Percentiles rank a stretch among this genome's conserved stretches.
These are phyloP conservation scores for Ceriops zippeliana DNA, from an alignment of 345 rosid genomes.

Conservation along the genomic window DNA sequence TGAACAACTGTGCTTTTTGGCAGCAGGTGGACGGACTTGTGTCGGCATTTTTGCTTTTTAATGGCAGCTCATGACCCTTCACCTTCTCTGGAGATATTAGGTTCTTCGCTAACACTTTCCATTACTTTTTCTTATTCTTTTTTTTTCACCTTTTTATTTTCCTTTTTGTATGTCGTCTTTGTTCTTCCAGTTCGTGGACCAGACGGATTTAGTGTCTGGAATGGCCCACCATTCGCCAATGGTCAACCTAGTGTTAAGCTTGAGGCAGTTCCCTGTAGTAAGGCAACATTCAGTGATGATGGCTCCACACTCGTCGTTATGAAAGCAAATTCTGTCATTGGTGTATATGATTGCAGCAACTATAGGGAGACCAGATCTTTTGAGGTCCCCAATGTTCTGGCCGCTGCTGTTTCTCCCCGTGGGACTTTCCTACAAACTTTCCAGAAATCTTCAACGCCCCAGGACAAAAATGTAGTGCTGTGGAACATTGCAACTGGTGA, in stretches of 20 bases:
- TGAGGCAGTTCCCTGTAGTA: constrained; percentile 58
- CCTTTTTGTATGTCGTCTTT: not conserved
- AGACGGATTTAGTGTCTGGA: constrained; percentile 71
- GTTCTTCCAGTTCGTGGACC: constrained; percentile 62
- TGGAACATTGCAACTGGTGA: constrained; percentile 69
- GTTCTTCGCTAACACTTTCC: constrained; percentile 26
- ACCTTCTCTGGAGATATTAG: constrained; percentile 70
- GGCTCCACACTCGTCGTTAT: constrained; percentile 70
- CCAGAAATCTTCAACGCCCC: constrained; percentile 70
- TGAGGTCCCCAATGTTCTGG: constrained; percentile 49
- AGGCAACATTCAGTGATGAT: constrained; percentile 61
- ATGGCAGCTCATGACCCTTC: constrained; percentile 41
- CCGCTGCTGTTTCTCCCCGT: constrained; percentile 62
- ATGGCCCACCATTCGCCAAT: constrained; percentile 74
- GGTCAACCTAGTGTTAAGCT: constrained; percentile 58
- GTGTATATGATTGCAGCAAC: constrained; percentile 57
- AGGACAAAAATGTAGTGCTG: constrained; percentile 72
- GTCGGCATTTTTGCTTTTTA: not conserved
- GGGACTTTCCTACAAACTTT: constrained; percentile 88
- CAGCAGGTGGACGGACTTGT: not conserved
- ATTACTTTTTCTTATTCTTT: not conserved
- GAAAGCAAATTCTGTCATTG: constrained; percentile 47
- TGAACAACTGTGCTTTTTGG: no score
- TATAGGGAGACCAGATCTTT: constrained; percentile 60
- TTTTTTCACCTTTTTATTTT: not conserved